Conservation (phyloP, 2,329 filamentous ascomycete genomes). For the Phoma sp. region DNA sequence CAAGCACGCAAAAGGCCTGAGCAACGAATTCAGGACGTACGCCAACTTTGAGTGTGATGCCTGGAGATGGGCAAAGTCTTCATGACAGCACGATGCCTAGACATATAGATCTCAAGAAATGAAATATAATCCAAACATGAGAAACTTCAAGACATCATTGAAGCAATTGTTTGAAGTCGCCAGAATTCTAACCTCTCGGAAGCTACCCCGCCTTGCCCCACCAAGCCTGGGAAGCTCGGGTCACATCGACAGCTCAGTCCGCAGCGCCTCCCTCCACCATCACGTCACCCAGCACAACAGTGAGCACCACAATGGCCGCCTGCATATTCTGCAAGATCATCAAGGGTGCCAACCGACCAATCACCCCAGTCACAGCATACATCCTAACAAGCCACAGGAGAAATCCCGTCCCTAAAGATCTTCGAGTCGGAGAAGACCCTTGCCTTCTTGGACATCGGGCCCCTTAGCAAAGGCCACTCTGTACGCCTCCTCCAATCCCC, state of each 20-base stretch:
- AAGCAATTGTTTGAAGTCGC: background rate
- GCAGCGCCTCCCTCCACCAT: conserved; percentile 23
- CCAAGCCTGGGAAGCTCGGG: conserved; percentile 20
- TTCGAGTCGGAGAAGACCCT: conserved; percentile 92
- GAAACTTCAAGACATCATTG: background rate
- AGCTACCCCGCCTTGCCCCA: conserved; percentile 32
- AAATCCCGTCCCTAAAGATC: conserved; percentile 96
- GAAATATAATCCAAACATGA: background rate
- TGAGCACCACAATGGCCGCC: conserved; percentile 62
- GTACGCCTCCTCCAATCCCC: conserved; percentile 61
- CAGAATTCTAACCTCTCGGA: background rate
- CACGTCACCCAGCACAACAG: conserved; percentile 29
- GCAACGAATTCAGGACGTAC: conserved; percentile 83
- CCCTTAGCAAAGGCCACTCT: conserved; percentile 85
- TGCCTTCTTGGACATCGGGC: conserved; percentile 96
- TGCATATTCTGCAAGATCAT: conserved; percentile 99
- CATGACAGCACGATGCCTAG: background rate
- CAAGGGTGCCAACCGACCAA: conserved; percentile 69
- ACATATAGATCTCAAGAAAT: background rate
- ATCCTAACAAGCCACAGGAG: conserved; percentile 65
- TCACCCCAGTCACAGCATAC: background rate
- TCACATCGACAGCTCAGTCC: conserved; percentile 13
- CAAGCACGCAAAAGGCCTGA: conserved; percentile 73
- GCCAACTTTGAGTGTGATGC: conserved; percentile 73
- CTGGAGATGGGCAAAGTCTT: conserved; percentile 47